These are phyloP conservation scores for Funneliformis mosseae DNA, from an alignment of 192 early-diverging fungal genomes.

Conservation along the genomic window DNA sequence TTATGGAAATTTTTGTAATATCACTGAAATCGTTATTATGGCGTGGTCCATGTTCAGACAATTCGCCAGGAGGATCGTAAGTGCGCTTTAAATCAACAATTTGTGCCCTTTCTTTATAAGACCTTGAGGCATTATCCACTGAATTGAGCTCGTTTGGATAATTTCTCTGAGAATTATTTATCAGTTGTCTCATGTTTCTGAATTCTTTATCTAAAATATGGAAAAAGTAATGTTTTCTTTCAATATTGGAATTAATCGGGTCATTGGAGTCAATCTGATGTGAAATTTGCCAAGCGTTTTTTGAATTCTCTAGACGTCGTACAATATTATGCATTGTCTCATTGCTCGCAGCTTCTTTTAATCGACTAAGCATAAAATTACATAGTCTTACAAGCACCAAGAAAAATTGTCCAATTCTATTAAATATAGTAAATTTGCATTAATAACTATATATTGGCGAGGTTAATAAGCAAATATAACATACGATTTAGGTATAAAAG, in stretches of 20 bases:
- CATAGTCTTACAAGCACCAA: constrained; percentile 41
- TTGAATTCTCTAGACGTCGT: neutral
- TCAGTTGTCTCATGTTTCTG: neutral
- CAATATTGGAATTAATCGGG: neutral
- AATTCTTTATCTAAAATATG: neutral
- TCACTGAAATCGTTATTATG: constrained; percentile 59
- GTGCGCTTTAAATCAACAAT: neutral
- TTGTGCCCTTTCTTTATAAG: neutral
- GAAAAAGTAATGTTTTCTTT: constrained; percentile 4
- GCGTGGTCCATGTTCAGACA: constrained; percentile 42
- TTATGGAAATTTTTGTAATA: constrained; percentile 49
- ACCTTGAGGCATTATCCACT: neutral
- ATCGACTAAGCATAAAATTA: constrained; percentile 41
- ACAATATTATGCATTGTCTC: neutral
- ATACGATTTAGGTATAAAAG: constrained; percentile 27
- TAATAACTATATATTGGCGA: too few species aligned
- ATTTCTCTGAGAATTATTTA: neutral
- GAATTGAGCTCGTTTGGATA: neutral
- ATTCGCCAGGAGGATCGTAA: constrained; percentile 30
- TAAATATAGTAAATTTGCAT: neutral
- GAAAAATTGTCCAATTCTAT: constrained; percentile 31
- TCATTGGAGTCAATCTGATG: neutral
- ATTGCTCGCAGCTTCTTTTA: constrained; percentile 35
- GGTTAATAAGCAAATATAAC: constrained; percentile 1
- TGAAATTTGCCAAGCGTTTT: constrained; percentile 24